Evolutionary conservation across 2,329 filamentous ascomycete species (phyloP), one percentile per base, ranked within the genome.

Genomic region (Diaporthe nobilis): DNA sequence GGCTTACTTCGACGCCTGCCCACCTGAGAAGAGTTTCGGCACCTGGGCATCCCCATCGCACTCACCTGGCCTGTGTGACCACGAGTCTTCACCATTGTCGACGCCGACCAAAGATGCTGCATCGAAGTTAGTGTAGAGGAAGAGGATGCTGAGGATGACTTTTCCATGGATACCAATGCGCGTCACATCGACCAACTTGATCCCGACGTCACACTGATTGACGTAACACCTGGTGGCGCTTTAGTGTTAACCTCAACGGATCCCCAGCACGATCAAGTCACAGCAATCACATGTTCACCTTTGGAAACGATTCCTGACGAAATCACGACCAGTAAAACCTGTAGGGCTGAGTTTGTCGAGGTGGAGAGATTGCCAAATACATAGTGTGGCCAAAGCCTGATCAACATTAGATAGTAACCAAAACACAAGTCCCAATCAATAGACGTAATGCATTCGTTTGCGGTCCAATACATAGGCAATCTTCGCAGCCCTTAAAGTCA

Each of bases 281-380:
- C 2, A 31, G 20, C 31, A 25, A 13, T 39, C 9, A 5, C 57
- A 13, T 39, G 17, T 28, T 39, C 22, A 12, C 67, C 67, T 13
- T n/a, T 71, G 22, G 47, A 71, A 7, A 25, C 22, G 4, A 57
- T 71, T 8, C 49, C 44, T 10, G 34, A 7, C n/a, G 12, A 71
- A 2, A 22, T 44, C 9, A 25, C 0, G 42, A 15, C 34, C 28
- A 20, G 22, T 8, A 58, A 4, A 39, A 51, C 39, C 6, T 37
- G 0, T 17, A 71, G 49, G 67, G 47, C 67, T 1, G n/a, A 57
- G 22, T 49, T 57, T 28, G 12, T 71, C 12, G 49, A 71, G 17
- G n/a, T 71, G 20, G 34, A 68, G 17, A 71, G 67, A 44, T 20
- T 71, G 31, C n/a, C 22, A 28, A 25, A 71, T n/a, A n/a, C n/a